These are phyloP conservation scores for Vigna trinervia DNA, from an alignment of 306 rosid species.

Conservation along the genomic window DNA sequence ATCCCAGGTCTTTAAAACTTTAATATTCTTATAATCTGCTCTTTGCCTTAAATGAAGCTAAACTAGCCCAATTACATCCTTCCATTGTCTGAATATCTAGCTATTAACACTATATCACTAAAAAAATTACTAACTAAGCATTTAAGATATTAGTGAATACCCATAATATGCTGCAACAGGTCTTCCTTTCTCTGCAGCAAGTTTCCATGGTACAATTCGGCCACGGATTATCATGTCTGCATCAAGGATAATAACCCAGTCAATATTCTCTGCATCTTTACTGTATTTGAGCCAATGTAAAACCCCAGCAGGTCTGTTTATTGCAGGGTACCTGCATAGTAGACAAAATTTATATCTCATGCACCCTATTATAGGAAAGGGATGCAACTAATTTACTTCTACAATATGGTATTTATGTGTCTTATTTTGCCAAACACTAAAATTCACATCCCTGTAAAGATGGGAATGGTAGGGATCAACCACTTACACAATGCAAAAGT, in stretches of 20 bases:
- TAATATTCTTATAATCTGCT: background rate
- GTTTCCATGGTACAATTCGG: slow-evolving; percentile 43
- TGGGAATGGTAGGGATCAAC: slow-evolving; percentile 21
- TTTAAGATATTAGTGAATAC: slow-evolving; percentile 24
- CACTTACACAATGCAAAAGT: slow-evolving; percentile 1
- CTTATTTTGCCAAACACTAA: slow-evolving; percentile 11
- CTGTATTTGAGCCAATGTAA: slow-evolving; percentile 47
- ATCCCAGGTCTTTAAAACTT: slow-evolving; percentile 1
- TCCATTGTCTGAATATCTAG: background rate
- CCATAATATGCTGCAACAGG: slow-evolving; percentile 50
- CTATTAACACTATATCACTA: background rate
- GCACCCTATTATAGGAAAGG: background rate
- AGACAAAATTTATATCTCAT: slow-evolving; percentile 30
- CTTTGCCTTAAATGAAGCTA: slow-evolving; percentile 4
- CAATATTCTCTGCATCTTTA: slow-evolving; percentile 47
- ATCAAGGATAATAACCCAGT: slow-evolving; percentile 47
- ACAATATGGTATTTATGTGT: background rate
- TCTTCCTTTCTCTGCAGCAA: slow-evolving; percentile 49
- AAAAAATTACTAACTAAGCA: background rate
- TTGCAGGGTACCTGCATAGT: slow-evolving; percentile 47
- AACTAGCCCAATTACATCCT: slow-evolving; percentile 24
- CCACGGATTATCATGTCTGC: slow-evolving; percentile 50
- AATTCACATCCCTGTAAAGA: slow-evolving; percentile 3
- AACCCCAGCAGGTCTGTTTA: slow-evolving; percentile 49
- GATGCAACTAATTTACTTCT: slow-evolving; percentile 23